These are phyloP conservation scores for Plantago coronopus DNA, from an alignment of 305 asterid genomes.

Conservation along the genomic window DNA sequence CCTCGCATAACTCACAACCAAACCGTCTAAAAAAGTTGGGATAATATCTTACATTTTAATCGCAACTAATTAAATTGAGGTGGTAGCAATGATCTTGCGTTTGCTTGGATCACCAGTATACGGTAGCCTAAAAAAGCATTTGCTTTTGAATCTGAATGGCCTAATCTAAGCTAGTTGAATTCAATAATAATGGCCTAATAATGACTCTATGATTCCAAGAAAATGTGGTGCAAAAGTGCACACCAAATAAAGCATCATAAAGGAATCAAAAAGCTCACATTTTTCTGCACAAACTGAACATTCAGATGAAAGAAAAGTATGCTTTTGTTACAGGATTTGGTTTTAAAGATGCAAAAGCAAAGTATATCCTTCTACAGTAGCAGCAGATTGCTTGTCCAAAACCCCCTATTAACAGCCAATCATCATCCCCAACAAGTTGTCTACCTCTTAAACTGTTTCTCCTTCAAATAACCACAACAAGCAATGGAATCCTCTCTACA, in stretches of 20 bases:
- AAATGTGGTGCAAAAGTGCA: background rate
- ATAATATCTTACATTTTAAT: too few species aligned
- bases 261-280: constrained; percentile 12
- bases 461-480: constrained; percentile 37
- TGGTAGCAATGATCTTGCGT: too few species aligned
- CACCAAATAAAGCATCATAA: constrained; percentile 7
- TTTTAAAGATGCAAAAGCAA: constrained; percentile 54
- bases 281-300: constrained; percentile 5
- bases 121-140: too few species aligned
- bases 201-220: too few species aligned
- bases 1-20: too few species aligned
- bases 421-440: constrained; percentile 27
- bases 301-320: constrained; percentile 47
- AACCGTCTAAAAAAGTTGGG: too few species aligned
- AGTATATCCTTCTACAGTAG: constrained; percentile 30
- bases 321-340: constrained; percentile 29
- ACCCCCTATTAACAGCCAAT: constrained; percentile 11
- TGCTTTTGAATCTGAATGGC: too few species aligned
- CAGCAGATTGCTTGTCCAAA: constrained; percentile 23
- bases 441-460: constrained; percentile 30
- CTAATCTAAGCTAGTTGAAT: too few species aligned
- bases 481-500: constrained; percentile 20
- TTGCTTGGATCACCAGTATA: too few species aligned
- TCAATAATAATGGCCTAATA: too few species aligned
- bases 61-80: too few species aligned